phyloP scores from a whole-genome alignment of 2,329 filamentous ascomycete species.

The Microcyclospora tardicrescens region DNA sequence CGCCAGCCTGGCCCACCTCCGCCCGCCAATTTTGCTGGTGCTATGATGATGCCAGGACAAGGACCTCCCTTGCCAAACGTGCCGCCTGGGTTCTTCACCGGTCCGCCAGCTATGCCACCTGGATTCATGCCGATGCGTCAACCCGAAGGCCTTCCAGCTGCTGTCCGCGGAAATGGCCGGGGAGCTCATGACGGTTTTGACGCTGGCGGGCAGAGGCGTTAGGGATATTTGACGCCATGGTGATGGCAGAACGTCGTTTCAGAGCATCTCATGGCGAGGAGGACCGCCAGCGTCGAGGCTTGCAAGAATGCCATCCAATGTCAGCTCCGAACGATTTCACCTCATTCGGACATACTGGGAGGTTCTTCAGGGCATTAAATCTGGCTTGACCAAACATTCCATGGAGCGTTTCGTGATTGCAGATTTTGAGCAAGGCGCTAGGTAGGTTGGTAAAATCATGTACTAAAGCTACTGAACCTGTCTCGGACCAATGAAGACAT shows the following conservation, averaged over 20 bases:
- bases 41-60: neutral
- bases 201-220: neutral
- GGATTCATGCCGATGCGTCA: conserved; percentile 7
- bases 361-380: no score
- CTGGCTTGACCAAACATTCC: no score
- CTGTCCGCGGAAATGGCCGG: neutral
- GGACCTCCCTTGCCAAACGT: conserved; percentile 1
- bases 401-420: no score
- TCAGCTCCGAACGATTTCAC: no score
- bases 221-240: neutral
- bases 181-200: neutral
- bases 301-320: no score
- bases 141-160: neutral
- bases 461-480: no score
- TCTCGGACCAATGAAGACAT: no score
- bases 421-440: no score
- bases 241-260: neutral
- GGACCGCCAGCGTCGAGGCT: no score
- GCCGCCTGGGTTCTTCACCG: conserved; percentile 7
- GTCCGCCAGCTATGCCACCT: conserved; percentile 2
- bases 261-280: no score
- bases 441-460: no score
- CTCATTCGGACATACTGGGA: no score
- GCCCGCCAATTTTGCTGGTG: neutral
- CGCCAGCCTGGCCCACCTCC: conserved; percentile 2